Base-by-base conservation (phyloP, 805 yeast species). In the Ogataea nitratoaversa region DNA sequence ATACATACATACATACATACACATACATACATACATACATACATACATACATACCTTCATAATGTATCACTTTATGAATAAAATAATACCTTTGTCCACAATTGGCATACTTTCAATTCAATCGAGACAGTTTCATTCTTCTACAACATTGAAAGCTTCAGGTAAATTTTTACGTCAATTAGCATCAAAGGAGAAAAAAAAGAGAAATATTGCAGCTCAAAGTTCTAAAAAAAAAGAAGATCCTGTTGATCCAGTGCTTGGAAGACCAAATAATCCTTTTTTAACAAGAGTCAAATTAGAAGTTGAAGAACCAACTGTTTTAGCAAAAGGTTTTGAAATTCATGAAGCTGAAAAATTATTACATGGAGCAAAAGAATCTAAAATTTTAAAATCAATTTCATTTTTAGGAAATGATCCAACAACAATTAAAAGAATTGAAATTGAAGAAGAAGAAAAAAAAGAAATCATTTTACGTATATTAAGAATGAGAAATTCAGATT, bases 181-280 rank as follows among this genome's bases (percentile, higher is more conserved):
- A 20, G 40, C 41, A 4, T 40, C 17, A 18, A 30, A 14, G 35
- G 42, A 20, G 48, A 38, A 33, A 47, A 46, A 41, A 47, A 44
- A 42, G 45, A 50, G 36, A 42, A 50, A 47, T 30, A 27, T 46
- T 30, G 48, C 48, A 18, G 28, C 46, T 16, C 54, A 50, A 29
- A 34, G 34, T 9, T 34, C 46, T 17, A 46, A 34, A 32, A 23
- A 42, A 11, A 34, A 38, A 22, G 43, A 40, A 30, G 72, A 66
- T 37, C 61, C 65, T 39, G 74, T 84, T 23, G 97, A 90, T 62
- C 97, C 97, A 1, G 95, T 90, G 4, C 71, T 89, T 39, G 97
- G 97, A 8, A 72, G 71, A 41, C 63, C 77, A 5, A 65, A 74
- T 37, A 79, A 79, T 43, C 79, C 84, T 8, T 89, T 90, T 54